Conservation (phyloP, 345 rosid species). For the Cardamine resedifolia region DNA sequence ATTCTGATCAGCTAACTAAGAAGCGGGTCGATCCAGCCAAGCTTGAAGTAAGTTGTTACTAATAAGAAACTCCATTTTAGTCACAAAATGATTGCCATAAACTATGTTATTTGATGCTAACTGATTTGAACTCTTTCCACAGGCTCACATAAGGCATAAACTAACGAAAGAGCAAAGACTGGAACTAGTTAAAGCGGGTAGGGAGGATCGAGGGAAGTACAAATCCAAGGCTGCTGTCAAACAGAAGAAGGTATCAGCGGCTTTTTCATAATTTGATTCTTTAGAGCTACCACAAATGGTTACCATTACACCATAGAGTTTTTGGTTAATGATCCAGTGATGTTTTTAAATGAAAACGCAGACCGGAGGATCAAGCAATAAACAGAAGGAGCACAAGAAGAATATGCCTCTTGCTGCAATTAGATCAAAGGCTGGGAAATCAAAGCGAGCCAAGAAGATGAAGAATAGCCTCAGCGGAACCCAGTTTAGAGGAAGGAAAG, state of each 20-base stretch:
- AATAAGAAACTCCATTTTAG: conserved; percentile 9
- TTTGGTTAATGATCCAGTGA: conserved; percentile 3
- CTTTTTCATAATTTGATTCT: neutral
- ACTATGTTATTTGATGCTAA: neutral
- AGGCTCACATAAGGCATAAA: conserved; percentile 85
- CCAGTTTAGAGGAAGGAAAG: conserved; percentile 86
- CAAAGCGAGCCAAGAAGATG: conserved; percentile 52
- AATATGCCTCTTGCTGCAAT: conserved; percentile 80
- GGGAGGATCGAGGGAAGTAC: conserved; percentile 81
- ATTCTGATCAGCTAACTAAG: conserved; percentile 65
- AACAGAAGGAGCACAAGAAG: conserved; percentile 88
- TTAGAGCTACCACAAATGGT: neutral
- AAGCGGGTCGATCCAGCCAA: conserved; percentile 86
- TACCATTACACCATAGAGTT: neutral
- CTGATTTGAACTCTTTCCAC: neutral
- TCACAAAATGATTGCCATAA: neutral
- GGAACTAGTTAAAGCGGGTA: conserved; percentile 77
- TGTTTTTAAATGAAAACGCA: conserved; percentile 32
- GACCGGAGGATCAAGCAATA: conserved; percentile 83
- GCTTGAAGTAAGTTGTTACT: conserved; percentile 69
- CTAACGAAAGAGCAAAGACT: conserved; percentile 80
- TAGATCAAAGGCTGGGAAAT: conserved; percentile 55
- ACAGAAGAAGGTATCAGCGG: conserved; percentile 67
- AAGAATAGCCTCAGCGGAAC: conserved; percentile 52
- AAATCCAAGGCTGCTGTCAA: conserved; percentile 68